These are phyloP conservation scores for Gyromitra esculenta DNA, from an alignment of 2,329 filamentous ascomycete genomes.

Conservation along the genomic window DNA sequence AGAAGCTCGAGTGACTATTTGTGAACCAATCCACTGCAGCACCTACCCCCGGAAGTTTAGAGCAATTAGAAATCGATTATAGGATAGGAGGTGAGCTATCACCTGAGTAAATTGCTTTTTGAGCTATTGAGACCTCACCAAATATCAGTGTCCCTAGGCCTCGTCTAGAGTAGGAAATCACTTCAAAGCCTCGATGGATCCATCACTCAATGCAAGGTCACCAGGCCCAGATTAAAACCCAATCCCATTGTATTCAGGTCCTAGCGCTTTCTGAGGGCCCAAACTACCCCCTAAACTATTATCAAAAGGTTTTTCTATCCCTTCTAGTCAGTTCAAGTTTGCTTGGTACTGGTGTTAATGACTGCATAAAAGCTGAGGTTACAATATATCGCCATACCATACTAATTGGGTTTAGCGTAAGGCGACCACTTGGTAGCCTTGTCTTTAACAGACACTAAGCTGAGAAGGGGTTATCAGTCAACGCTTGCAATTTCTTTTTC, in stretches of 20 bases:
- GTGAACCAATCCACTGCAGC: not conserved
- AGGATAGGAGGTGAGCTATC: too few species aligned
- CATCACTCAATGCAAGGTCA: too few species aligned
- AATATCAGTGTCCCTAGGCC: too few species aligned
- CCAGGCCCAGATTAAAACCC: too few species aligned
- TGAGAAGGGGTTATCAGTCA: not conserved
- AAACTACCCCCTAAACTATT: too few species aligned
- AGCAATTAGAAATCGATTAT: not conserved
- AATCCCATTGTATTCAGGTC: not conserved
- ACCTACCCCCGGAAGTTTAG: not conserved
- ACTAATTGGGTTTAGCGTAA: not conserved
- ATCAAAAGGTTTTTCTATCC: not conserved
- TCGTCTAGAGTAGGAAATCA: too few species aligned
- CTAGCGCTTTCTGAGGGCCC: too few species aligned
- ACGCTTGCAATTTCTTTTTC: not conserved
- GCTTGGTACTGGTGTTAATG: not conserved
- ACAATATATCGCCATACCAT: not conserved
- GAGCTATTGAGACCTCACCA: too few species aligned
- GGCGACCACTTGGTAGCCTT: not conserved
- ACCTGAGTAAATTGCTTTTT: too few species aligned
- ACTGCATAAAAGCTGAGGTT: not conserved
- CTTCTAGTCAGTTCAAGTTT: not conserved
- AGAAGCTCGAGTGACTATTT: not conserved
- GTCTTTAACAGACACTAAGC: not conserved
- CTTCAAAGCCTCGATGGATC: too few species aligned